A percentile compares a stretch with the other conserved stretches of the same genome.
phyloP scores from a whole-genome alignment of 2,329 filamentous ascomycete species.

The Aspergillus sp. region DNA sequence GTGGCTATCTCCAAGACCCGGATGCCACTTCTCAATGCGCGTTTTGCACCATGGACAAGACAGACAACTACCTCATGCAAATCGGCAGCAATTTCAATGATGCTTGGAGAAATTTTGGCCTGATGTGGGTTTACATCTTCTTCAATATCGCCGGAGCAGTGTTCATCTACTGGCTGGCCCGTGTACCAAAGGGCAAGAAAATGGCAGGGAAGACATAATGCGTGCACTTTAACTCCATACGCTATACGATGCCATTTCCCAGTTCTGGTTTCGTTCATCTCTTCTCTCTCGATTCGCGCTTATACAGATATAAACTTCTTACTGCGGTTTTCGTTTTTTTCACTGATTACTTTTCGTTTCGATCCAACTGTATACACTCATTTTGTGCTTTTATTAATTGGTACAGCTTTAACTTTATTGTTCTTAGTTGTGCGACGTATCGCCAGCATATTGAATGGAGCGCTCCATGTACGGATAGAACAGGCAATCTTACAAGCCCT shows the following conservation, averaged over 20 bases:
- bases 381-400: background rate
- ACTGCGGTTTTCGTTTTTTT: background rate
- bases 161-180: slow-evolving; percentile 61
- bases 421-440: too few relatives aligned
- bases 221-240: too few relatives aligned
- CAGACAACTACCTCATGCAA: slow-evolving; percentile 49
- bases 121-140: slow-evolving; percentile 65
- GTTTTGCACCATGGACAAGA: slow-evolving; percentile 49
- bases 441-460: background rate
- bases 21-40: slow-evolving; percentile 47
- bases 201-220: slow-evolving; percentile 41
- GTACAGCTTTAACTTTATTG: background rate
- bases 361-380: background rate
- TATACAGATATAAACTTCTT: background rate
- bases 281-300: slow-evolving; percentile 49
- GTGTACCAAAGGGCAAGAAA: slow-evolving; percentile 48
- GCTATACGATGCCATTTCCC: too few relatives aligned
- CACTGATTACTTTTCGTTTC: background rate
- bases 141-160: slow-evolving; percentile 65
- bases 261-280: slow-evolving; percentile 56
- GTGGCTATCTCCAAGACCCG: slow-evolving; percentile 47
- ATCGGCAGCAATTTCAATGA: slow-evolving; percentile 47
- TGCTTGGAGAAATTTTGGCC: slow-evolving; percentile 68
- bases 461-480: background rate
- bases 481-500: background rate